Evolutionary conservation across 208 protist genomes (phyloP).

Genomic region (Leishmania martiniquensis): DNA sequence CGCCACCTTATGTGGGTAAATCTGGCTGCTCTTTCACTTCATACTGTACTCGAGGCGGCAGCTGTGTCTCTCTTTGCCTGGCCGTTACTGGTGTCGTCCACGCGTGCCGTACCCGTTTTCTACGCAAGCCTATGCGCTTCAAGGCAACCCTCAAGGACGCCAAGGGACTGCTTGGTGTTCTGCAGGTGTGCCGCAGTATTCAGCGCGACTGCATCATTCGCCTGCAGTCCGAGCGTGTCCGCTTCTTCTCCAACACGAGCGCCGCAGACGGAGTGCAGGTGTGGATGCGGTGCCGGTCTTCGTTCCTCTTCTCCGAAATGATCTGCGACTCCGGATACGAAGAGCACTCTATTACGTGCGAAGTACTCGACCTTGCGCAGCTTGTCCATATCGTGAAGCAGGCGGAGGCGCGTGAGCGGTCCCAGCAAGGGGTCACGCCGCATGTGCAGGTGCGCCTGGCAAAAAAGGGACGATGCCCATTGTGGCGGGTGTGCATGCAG

Average conservation of each 20-base stretch:
- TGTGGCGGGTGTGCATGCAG: constrained; percentile 42
- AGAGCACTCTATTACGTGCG: constrained; percentile 79
- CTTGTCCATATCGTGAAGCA: constrained; percentile 73
- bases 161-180: constrained; percentile 47
- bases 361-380: constrained; percentile 67
- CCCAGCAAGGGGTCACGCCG: constrained; percentile 21
- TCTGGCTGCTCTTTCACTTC: not conserved
- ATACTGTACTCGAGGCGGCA: not conserved
- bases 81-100: not conserved
- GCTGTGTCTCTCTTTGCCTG: not conserved
- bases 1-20: not conserved
- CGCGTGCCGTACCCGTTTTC: not conserved
- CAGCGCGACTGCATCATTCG: constrained; percentile 64
- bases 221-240: constrained; percentile 58
- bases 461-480: constrained; percentile 27
- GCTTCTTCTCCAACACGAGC: constrained; percentile 70
- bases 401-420: constrained; percentile 47
- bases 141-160: constrained; percentile 71
- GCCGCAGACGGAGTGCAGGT: constrained; percentile 72
- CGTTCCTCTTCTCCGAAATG: constrained; percentile 73
- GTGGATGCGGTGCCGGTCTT: constrained; percentile 68
- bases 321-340: constrained; percentile 62
- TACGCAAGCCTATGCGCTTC: constrained; percentile 57
- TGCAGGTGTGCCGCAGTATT: constrained; percentile 70
- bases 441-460: constrained; percentile 64